phyloP scores from a whole-genome alignment of 2,329 filamentous ascomycete species.

The Cyphellophora attinorum region DNA sequence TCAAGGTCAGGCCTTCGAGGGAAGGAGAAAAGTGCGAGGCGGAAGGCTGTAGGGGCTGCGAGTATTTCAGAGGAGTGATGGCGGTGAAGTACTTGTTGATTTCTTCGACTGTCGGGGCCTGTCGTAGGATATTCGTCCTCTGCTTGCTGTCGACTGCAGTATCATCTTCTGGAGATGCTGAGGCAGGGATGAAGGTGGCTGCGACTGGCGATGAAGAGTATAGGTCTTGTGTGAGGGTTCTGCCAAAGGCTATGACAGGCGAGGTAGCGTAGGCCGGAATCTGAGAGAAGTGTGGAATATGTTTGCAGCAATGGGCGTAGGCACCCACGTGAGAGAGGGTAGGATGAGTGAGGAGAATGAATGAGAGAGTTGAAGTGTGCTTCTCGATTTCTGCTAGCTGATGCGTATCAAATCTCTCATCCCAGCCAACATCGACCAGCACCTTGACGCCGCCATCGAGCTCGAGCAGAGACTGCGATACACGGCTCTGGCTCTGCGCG shows the following conservation, averaged over 20 bases:
- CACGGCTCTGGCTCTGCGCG: conserved; percentile 67
- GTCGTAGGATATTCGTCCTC: conserved; percentile 45
- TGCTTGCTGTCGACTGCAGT: conserved; percentile 38
- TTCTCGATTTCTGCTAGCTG: conserved; percentile 84
- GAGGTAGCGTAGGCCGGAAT: conserved; percentile 92
- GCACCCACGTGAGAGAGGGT: conserved; percentile 86
- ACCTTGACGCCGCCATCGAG: conserved; percentile 95
- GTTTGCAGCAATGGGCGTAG: conserved; percentile 93
- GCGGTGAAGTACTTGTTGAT: conserved; percentile 86
- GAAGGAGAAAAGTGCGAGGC: conserved; percentile 81
- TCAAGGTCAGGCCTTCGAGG: conserved; percentile 83
- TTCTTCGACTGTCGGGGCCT: conserved; percentile 72
- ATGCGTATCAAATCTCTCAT: conserved; percentile 74
- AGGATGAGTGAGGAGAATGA: conserved; percentile 90
- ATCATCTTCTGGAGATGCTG: conserved; percentile 20
- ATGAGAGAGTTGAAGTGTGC: conserved; percentile 81
- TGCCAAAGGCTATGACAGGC: conserved; percentile 85
- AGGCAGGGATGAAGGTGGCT: conserved; percentile 64
- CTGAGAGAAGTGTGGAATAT: conserved; percentile 81
- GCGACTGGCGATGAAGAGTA: conserved; percentile 86
- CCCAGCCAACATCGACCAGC: conserved; percentile 91
- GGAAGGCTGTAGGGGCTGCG: conserved; percentile 84
- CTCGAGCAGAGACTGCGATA: conserved; percentile 91
- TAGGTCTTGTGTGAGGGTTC: conserved; percentile 81
- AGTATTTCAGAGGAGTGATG: conserved; percentile 91